Percentiles rank a stretch among this genome's conserved stretches.
phyloP scores from a whole-genome alignment of 345 rosid genomes.

The Cardamine chenopodiifolia region DNA sequence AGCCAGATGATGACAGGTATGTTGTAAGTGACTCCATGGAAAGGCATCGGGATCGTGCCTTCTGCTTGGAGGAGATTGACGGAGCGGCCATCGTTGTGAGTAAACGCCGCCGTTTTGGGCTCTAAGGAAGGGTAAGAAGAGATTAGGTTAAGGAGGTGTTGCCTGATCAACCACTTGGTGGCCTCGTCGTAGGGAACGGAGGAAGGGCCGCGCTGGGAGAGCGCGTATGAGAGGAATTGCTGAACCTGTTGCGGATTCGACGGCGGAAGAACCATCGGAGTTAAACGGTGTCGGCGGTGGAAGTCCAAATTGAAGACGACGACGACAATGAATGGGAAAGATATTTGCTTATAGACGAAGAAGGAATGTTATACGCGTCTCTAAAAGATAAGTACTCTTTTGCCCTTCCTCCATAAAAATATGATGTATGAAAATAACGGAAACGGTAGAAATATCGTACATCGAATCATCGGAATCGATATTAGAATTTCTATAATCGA shows the following conservation, averaged over 20 bases:
- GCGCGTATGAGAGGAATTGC: conserved; percentile 84
- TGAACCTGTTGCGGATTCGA: conserved; percentile 59
- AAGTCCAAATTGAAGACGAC: conserved; percentile 24
- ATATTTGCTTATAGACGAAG: background rate
- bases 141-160: conserved; percentile 74
- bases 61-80: conserved; percentile 94
- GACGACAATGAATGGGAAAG: conserved; percentile 10
- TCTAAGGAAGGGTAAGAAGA: conserved; percentile 72
- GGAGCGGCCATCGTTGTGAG: conserved; percentile 97
- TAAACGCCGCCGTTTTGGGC: conserved; percentile 87
- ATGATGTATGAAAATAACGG: background rate
- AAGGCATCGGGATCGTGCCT: conserved; percentile 88
- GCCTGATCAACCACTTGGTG: conserved; percentile 91
- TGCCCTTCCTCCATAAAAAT: background rate
- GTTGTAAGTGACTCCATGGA: conserved; percentile 85
- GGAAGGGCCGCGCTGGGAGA: conserved; percentile 89
- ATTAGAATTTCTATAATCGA: too few relatives aligned
- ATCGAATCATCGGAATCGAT: too few relatives aligned
- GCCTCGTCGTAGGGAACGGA: conserved; percentile 85
- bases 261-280: conserved; percentile 51
- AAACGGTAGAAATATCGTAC: background rate
- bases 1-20: conserved; percentile 94
- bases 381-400: background rate
- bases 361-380: conserved; percentile 18
- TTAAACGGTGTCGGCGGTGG: background rate